A percentile compares a stretch with the other conserved stretches of the same genome.
phyloP scores from a whole-genome alignment of 176 grass and related monocot genomes.

The Elymus sibiricus region DNA sequence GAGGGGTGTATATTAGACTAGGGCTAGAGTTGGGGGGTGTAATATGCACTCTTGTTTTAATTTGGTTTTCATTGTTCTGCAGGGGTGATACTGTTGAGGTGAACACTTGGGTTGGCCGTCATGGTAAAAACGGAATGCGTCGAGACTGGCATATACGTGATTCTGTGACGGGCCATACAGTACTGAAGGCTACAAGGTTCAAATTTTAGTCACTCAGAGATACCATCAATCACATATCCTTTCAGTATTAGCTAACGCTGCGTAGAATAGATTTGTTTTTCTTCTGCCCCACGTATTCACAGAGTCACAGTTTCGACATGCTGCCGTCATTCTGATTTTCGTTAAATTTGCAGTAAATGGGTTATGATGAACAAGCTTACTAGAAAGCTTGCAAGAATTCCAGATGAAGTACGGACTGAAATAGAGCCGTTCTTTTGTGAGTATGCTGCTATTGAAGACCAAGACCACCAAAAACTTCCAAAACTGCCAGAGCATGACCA shows the following conservation, averaged over 20 bases:
- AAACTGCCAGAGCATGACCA: slow-evolving; percentile 55
- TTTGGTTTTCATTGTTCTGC: slow-evolving; percentile 33
- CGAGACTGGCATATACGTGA: slow-evolving; percentile 95
- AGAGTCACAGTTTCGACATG: background rate
- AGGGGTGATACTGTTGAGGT: slow-evolving; percentile 92
- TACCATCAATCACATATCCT: background rate
- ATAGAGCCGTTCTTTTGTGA: slow-evolving; percentile 82
- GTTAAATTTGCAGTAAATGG: slow-evolving; percentile 65
- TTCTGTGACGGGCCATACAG: slow-evolving; percentile 58
- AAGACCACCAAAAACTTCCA: slow-evolving; percentile 74
- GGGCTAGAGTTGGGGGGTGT: no score
- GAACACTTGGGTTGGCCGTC: slow-evolving; percentile 79
- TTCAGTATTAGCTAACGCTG: background rate
- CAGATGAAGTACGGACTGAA: slow-evolving; percentile 83
- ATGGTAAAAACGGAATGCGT: slow-evolving; percentile 97
- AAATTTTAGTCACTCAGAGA: slow-evolving; percentile 1
- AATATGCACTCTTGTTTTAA: no score
- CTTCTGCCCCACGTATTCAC: background rate
- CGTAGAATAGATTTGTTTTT: background rate
- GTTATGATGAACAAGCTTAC: slow-evolving; percentile 98
- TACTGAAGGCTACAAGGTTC: slow-evolving; percentile 88
- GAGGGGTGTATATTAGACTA: no score
- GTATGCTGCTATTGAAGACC: slow-evolving; percentile 58
- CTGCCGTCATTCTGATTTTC: slow-evolving; percentile 9
- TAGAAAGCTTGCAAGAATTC: slow-evolving; percentile 86